Evolutionary conservation across 1,284 basidiomycete species (phyloP).

Genomic region (Coriolopsis trogii): DNA sequence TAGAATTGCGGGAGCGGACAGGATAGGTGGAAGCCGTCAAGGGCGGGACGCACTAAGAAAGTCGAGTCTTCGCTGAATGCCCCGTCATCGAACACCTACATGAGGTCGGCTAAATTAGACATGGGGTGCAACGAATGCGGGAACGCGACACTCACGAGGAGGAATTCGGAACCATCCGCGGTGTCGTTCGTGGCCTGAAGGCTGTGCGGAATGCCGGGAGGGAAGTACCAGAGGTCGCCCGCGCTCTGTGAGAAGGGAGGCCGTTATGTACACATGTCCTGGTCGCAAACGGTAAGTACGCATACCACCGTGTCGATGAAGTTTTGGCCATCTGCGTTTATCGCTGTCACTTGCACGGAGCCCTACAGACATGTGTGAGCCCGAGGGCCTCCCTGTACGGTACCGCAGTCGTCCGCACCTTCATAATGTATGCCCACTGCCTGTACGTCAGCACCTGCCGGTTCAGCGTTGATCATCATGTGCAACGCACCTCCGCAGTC

Average conservation of each 20-base stretch:
- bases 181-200: slow-evolving; percentile 63
- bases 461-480: neutral
- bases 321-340: slow-evolving; percentile 64
- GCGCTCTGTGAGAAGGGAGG: slow-evolving; percentile 27
- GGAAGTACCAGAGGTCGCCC: slow-evolving; percentile 66
- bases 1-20: no score
- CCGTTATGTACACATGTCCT: neutral
- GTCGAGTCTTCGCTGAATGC: slow-evolving; percentile 69
- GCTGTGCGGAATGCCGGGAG: slow-evolving; percentile 56
- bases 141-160: slow-evolving; percentile 50
- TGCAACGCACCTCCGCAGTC: slow-evolving; percentile 53
- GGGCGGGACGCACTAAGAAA: slow-evolving; percentile 55
- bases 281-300: neutral
- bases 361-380: slow-evolving; percentile 44
- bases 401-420: slow-evolving; percentile 36
- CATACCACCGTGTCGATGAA: slow-evolving; percentile 54
- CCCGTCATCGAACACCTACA: slow-evolving; percentile 65
- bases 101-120: neutral
- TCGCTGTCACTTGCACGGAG: slow-evolving; percentile 60
- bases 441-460: slow-evolving; percentile 4
- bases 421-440: slow-evolving; percentile 69
- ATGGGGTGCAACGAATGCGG: neutral
- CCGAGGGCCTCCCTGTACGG: neutral
- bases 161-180: slow-evolving; percentile 66
- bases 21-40: no score